Evolutionary conservation across 2,329 filamentous ascomycete species (phyloP), one percentile per base, ranked within the genome.

Genomic region (Calonectria multiphialidica): DNA sequence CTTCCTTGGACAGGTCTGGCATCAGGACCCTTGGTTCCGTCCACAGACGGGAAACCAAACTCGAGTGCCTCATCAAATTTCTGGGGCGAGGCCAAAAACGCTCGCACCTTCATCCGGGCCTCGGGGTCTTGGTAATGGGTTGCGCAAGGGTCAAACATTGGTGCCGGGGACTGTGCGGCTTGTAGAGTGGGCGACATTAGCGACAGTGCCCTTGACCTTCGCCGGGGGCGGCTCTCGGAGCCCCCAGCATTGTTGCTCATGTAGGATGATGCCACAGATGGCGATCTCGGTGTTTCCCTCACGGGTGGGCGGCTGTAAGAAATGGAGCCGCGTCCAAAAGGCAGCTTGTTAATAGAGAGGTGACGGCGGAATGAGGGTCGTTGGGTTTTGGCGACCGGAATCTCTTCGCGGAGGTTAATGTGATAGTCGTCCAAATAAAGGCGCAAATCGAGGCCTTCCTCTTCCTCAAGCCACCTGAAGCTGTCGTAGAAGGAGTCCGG

Each of bases 1-100:
- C 80, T 44, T 30, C 69, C 66, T 74, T 75, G 77, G 37, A 78
- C 72, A 5, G 74, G 67, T 7, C 74, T 74, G n/a, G 64, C 75
- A 16, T 84, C 83, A 10, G 82, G 80, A 25, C 82, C 78, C 3
- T 82, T 74, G 2, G 77, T 78, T n/a, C 84, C 83, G 40, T 91
- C 88, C 42, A 87, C 87, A 0, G 93, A 91, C 0, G 95, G 95
- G 78, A 98, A 98, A 0, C 96, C 96, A 83, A 97, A 98, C 81
- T 98, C 94, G 65, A 98, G 90, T 1, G 95, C 95, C 83, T 98
- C 96, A 81, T 98, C 96, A 78, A 98, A 98, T 81, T 98, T 98
- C 77, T 98, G 94, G 1, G 96, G 94, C 1, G 95, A 98, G 9
- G 94, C 94, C 23, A 98, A 90, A 79, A 96, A 98, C 8, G 95